Evolutionary conservation across 2,329 filamentous ascomycete species (phyloP), one percentile per base, ranked within the genome.

Genomic region (Aspergillus awamori): DNA sequence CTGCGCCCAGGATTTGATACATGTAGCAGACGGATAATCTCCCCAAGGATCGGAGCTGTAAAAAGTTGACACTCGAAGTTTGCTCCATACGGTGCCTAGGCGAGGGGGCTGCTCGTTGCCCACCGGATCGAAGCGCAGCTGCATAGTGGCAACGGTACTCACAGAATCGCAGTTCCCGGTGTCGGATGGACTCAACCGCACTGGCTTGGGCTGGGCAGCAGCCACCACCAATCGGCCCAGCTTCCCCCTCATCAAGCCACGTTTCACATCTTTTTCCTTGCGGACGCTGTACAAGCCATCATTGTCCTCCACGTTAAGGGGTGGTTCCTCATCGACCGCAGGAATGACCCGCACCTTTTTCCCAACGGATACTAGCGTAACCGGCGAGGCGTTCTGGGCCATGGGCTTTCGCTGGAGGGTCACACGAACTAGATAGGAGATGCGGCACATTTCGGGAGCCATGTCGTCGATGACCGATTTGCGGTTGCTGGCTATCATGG

Each of bases 261-360:
- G 88, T 65, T 80, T 83, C 60, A 89, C 80, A 13, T 76, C 79
- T 74, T 87, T 89, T 70, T 87, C 86, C 67, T 81, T 82, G 47
- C 83, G 82, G 41, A 84, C 72, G 55, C 79, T 78, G 70, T 87
- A 88, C 39, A 77, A 72, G 45, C 78, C 75, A 36, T 78, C 77
- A 26, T 78, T 72, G 11, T 82, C 81, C 20, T 81, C 73, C 53
- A 83, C 78, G 43, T 75, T 76, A 24, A 89, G 71, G 0, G 87
- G 87, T 4, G 87, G 86, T 63, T 84, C 81, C 70, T 89, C 87
- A 11, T 84, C 80, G 17, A 83, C 79, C 0, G 79, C 80, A 8
- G 87, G 87, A 53, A 87, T 80, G 38, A 90, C 79, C 54, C 86
- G 84, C 8, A 90, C 75, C 67, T 85, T 85, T 63, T 82, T 83